Percentiles rank a stretch among this genome's conserved stretches.
Conservation (phyloP, 192 early-diverging fungal genomes). For the Mortierella antarctica region DNA sequence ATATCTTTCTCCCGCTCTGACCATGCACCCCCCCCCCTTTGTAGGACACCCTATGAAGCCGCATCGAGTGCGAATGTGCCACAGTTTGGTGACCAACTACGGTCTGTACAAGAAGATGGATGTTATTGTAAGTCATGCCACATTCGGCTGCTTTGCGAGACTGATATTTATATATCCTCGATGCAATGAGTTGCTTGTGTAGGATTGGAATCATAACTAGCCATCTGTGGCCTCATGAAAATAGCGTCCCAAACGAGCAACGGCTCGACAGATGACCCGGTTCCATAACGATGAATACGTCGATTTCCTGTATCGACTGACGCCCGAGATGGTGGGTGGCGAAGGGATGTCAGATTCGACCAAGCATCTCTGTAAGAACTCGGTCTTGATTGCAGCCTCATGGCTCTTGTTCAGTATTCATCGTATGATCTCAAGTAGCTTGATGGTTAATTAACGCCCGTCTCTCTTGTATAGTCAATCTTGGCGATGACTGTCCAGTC, state of each 20-base stretch:
- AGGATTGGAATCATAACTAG: no score
- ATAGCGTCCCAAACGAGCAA: constrained; percentile 75
- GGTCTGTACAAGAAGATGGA: constrained; percentile 94
- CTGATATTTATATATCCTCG: no score
- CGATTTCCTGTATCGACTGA: constrained; percentile 83
- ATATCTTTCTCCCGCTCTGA: not conserved
- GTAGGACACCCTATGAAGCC: constrained; percentile 98
- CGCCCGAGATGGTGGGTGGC: constrained; percentile 78
- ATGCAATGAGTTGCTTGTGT: no score
- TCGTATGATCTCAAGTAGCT: not conserved
- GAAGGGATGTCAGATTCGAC: constrained; percentile 62
- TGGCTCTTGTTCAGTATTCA: not conserved
- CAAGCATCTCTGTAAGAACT: constrained; percentile 62
- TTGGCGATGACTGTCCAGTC: constrained; percentile 94
- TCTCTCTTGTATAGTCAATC: constrained; percentile 64
- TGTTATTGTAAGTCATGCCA: constrained; percentile 64
- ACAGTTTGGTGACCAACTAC: constrained; percentile 93
- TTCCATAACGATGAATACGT: constrained; percentile 97
- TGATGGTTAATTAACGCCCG: not conserved
- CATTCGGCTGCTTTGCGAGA: not conserved
- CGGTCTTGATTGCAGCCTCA: not conserved
- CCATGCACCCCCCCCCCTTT: not conserved
- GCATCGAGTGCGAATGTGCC: constrained; percentile 91
- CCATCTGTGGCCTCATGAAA: not conserved
- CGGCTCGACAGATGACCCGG: constrained; percentile 86